Percentiles rank a stretch among this genome's conserved stretches.
Evolutionary conservation across 805 yeast genomes (phyloP).

Genomic region (Debaryomyces castellii): DNA sequence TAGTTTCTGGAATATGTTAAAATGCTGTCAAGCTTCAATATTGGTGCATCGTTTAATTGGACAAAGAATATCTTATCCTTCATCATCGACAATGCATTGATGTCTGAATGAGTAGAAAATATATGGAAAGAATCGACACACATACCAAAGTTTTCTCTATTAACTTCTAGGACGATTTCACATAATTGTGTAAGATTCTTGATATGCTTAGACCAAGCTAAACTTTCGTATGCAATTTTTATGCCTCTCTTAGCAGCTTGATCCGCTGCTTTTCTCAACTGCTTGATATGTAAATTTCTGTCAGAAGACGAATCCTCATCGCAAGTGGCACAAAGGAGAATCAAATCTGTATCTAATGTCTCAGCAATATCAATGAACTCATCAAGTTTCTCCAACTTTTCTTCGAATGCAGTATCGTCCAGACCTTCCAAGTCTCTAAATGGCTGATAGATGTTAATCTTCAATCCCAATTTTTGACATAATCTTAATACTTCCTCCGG

Average conservation of each 20-base stretch:
- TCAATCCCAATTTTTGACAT: conserved; percentile 6
- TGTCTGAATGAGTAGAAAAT: conserved; percentile 3
- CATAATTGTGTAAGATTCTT: conserved; percentile 15
- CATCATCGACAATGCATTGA: conserved; percentile 3
- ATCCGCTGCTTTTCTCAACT: conserved; percentile 11
- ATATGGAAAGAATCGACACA: conserved; percentile 28
- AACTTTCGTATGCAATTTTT: conserved; percentile 24
- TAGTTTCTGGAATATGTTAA: conserved; percentile 12
- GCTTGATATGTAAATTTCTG: conserved; percentile 9
- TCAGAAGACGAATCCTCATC: conserved; percentile 7
- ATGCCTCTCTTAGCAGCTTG: conserved; percentile 12
- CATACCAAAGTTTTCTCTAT: conserved; percentile 22
- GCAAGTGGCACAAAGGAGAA: conserved; percentile 13
- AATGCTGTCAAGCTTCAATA: conserved; percentile 8
- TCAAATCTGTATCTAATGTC: conserved; percentile 8
- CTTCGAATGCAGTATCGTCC: conserved; percentile 5
- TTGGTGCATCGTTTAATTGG: conserved; percentile 23
- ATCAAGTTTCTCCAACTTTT: conserved; percentile 10
- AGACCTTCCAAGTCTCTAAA: conserved; percentile 15
- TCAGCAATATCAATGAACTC: conserved; percentile 6
- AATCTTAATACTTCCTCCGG: conserved; percentile 9
- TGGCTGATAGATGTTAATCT: conserved; percentile 13
- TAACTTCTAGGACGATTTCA: conserved; percentile 15
- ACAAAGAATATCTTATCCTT: conserved; percentile 20
- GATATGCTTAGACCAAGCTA: conserved; percentile 23